Conservation (phyloP, 768 basidiomycete species). For the Russula sp. region DNA sequence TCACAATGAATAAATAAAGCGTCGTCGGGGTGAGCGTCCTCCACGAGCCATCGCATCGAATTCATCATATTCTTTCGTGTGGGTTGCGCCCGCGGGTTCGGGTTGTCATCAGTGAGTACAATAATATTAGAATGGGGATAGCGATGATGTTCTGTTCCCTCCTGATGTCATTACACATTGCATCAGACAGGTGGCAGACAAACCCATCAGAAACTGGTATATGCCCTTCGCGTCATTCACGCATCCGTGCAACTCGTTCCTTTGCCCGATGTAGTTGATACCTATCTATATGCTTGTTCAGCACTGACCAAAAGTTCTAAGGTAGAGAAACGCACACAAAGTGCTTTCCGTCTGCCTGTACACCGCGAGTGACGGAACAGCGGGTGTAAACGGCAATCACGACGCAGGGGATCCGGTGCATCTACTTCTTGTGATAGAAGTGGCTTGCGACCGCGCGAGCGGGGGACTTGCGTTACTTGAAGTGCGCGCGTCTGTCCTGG, state of each 20-base stretch:
- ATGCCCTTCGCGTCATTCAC: conserved; percentile 90
- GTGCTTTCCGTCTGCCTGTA: conserved; percentile 79
- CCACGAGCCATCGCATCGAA: conserved; percentile 92
- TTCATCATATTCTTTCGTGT: conserved; percentile 77
- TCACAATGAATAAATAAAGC: conserved; percentile 87
- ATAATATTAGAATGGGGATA: conserved; percentile 68
- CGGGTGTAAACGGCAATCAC: conserved; percentile 11
- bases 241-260: conserved; percentile 70
- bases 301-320: background rate
- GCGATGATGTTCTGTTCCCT: conserved; percentile 19
- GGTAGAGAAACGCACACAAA: conserved; percentile 53
- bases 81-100: conserved; percentile 56
- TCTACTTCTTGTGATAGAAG: conserved; percentile 10
- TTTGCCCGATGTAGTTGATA: conserved; percentile 75
- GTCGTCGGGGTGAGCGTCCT: conserved; percentile 71
- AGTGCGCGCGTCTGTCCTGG: background rate
- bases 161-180: background rate
- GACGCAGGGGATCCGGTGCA: background rate
- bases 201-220: conserved; percentile 65
- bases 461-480: background rate
- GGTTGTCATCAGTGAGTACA: conserved; percentile 71
- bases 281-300: conserved; percentile 54
- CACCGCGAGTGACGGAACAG: conserved; percentile 85
- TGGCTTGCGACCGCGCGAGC: conserved; percentile 2
- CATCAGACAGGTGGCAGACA: conserved; percentile 26